These are phyloP conservation scores for Lepraria neglecta DNA, from an alignment of 495 filamentous ascomycete species.

Conservation along the genomic window DNA sequence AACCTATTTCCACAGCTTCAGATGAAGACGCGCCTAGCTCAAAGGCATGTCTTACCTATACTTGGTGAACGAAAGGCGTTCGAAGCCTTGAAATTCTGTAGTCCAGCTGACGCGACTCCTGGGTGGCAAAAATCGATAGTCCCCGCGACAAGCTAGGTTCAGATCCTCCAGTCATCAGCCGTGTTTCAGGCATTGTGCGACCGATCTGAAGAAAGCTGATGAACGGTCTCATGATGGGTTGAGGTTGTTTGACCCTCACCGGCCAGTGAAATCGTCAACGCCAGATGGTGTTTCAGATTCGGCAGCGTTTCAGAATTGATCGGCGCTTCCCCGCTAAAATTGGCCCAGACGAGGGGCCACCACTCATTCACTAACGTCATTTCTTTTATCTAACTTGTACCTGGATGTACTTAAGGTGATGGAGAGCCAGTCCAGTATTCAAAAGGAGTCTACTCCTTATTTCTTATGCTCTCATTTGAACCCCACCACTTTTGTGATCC, in stretches of 20 bases:
- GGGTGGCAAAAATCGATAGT: constrained; percentile 7
- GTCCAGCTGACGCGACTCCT: background rate
- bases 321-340: constrained; percentile 15
- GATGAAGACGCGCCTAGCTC: background rate
- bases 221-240: background rate
- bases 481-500: constrained; percentile 35
- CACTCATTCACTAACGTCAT: background rate
- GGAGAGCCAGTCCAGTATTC: background rate
- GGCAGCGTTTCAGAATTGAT: constrained; percentile 11
- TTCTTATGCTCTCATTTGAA: constrained; percentile 34
- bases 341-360: background rate
- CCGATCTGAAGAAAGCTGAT: background rate
- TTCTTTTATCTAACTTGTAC: background rate
- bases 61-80: background rate
- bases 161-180: background rate
- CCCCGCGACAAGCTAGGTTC: constrained; percentile 2
- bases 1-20: background rate
- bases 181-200: constrained; percentile 7
- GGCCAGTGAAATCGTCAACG: constrained; percentile 2
- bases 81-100: background rate
- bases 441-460: constrained; percentile 12
- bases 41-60: constrained; percentile 6
- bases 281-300: background rate
- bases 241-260: background rate
- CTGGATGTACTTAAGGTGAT: too few relatives aligned